These are phyloP conservation scores for Mycena polygramma DNA, from an alignment of 768 basidiomycete genomes.

Conservation along the genomic window DNA sequence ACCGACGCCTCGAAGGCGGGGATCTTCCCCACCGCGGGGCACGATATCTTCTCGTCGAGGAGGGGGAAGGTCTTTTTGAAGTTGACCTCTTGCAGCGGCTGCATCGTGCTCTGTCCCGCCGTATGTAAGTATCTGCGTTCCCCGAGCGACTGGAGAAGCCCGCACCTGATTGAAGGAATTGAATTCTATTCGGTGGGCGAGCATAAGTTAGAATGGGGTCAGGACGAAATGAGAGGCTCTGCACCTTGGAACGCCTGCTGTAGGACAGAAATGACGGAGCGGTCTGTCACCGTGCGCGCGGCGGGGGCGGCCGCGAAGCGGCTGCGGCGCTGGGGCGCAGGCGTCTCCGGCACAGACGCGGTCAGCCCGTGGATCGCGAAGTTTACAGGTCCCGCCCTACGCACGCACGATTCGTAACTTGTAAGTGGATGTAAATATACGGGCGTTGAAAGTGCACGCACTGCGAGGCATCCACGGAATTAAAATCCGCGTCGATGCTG, in stretches of 20 bases:
- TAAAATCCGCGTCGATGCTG: constrained; percentile 56
- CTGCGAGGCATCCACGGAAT: constrained; percentile 44
- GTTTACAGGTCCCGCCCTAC: constrained; percentile 46
- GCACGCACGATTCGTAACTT: not conserved
- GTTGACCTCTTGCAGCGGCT: constrained; percentile 35
- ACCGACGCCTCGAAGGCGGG: constrained; percentile 39
- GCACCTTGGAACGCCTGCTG: constrained; percentile 36
- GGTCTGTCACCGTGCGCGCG: constrained; percentile 15
- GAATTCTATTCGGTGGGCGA: constrained; percentile 24
- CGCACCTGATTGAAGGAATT: constrained; percentile 37
- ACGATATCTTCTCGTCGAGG: constrained; percentile 39
- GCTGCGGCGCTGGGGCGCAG: constrained; percentile 28
- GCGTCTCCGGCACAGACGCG: constrained; percentile 19
- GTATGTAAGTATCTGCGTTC: not conserved
- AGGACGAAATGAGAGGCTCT: not conserved
- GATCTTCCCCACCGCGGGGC: constrained; percentile 32
- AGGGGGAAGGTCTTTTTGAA: constrained; percentile 42
- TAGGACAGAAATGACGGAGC: constrained; percentile 35
- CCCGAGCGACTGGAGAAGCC: not conserved
- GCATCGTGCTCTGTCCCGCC: constrained; percentile 24
- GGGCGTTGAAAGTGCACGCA: constrained; percentile 10
- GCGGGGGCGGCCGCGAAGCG: constrained; percentile 16
- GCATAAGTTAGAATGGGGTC: not conserved
- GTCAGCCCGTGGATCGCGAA: constrained; percentile 47
- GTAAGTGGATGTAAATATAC: not conserved